Evolutionary conservation across 129 eudicot species (phyloP), one percentile per base, ranked within the genome.

Genomic region (Cynara cardunculus): DNA sequence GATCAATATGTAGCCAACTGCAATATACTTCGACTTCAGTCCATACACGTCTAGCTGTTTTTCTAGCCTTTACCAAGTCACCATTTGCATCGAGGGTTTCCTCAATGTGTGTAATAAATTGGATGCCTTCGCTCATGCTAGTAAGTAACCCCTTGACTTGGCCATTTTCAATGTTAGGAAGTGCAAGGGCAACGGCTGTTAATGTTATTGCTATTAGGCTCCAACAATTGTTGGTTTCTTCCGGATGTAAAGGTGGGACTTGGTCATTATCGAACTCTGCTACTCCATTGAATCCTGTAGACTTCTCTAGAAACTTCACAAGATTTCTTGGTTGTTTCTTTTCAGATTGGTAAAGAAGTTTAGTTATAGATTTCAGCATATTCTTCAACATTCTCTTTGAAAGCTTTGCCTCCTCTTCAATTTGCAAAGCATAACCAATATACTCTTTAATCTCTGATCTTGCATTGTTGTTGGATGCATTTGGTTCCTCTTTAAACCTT

Each of bases 101-200:
- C 13, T 86, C 88, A 10, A 88, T 16, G 9, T 71, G 19, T 39
- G 75, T 74, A 9, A 74, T 34, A 8, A 69, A 65, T 14, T 49
- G 69, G 18, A 86, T 80, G 24, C 86, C 89, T 83, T 88, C 88
- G 8, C 25, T 71, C 19, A 83, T 82, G 7, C 84, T 67, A 2
- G 8, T 3, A 31, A 84, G 21, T 26, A 89, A 25, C 59, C 7
- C 56, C 2, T 81, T 56, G n/a, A 49, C 69, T 0, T 18, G 8
- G 31, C n/a, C 0, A 1, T 28, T 31, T 28, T 13, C 32, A 25
- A 34, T 59, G 30, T 69, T 66, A 5, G 92, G 86, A 68, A 89
- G 89, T 46, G 92, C 86, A 28, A 86, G 10, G 1, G 88, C 85
- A 46, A 89, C 84, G 79, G 83, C 77, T 1, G 88, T 85, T 59